Evolutionary conservation across 352 stramenopile genomes (phyloP), one percentile per base, ranked within the genome.

Genomic region (Phytophthora pisi): DNA sequence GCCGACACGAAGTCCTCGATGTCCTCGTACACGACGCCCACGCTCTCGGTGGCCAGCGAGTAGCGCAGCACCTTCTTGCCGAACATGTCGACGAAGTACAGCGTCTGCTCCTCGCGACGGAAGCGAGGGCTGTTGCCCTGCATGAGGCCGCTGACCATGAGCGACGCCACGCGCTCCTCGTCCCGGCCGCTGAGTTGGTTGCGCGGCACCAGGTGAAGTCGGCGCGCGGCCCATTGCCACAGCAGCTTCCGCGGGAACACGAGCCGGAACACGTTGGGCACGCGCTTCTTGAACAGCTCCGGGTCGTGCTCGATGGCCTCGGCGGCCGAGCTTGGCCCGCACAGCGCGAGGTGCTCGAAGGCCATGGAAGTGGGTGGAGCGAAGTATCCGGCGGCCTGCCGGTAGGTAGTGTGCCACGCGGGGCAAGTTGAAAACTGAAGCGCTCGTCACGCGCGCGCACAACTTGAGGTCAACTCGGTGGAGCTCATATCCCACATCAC

Each of bases 1-100:
- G 81, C 81, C 10, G 79, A 86, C 30, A 87, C 51, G 15, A 74
- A 84, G 67, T 91, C 83, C 5, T 84, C 59, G 3, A 52, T 62
- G 30, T 66, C 31, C 28, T 88, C 69, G 57, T 79, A 83, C 16
- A 90, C 74, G 11, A 84, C 70, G 2, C 66, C 71, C 20, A 64
- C 55, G 23, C 66, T 51, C 47, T 84, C 66, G 20, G 64, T 81
- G 0, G 53, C 57, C 18, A 90, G 63, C 10, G 81, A 78, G 56
- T 82, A 89, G 52, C 77, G 77, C 60, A 84, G 59, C 46, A 91
- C 71, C 51, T 81, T 69, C 57, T 81, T 72, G 47, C 42, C 68
- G 51, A 81, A 79, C 77, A 86, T 90, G 55, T 91, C 83, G 30
- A 76, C 61, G 42, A 87, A 88, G 65, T 90, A 91, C 5, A 91